Evolutionary conservation across 2,329 filamentous ascomycete genomes (phyloP), one percentile per base, ranked within the genome.

Genomic region (Aspergillus nomiae): DNA sequence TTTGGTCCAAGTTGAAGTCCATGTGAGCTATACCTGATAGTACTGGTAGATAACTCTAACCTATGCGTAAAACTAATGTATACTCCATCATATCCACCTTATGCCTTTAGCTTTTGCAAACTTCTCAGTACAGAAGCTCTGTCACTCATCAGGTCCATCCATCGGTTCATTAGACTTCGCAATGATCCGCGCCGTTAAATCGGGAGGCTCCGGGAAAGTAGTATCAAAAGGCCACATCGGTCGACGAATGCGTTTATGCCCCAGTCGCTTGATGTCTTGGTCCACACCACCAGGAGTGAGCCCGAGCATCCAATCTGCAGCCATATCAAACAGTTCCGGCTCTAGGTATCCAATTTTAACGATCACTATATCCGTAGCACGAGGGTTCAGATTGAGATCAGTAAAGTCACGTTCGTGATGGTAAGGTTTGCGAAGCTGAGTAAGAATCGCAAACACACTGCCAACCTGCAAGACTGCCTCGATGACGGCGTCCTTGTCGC

Each of bases 261-360:
- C 84, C 6, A 86, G 72, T 12, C 83, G 74, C 61, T 75, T 67
- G 14, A 86, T 70, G 62, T 86, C 81, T 69, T 86, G 84, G 66
- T 86, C 83, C 11, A 86, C 84, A 10, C 83, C 84, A 0, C 83
- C 84, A 0, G 84, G 83, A 0, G 84, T 86, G 19, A 86, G 73
- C 0, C 76, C 84, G 1, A 86, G 76, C 80, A 85, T 85, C 84
- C 84, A 86, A 59, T 82, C 83, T 9, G 75, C 76, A 0, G 83
- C 80, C 83, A 86, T 86, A 57, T 80, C 79, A 63, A 84, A 85
- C 5, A 86, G 72, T 67, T 86, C 80, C 4, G 84, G 84, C 68
- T 86, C 84, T 1, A 86, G 71, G 61, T 86, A 86, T 19, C 84
- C 84, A 51, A 86, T 86, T 71, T 86, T 86, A 28, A 86, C 83